phyloP scores from a whole-genome alignment of 2,329 filamentous ascomycete genomes.

The Fusarium floridanum region DNA sequence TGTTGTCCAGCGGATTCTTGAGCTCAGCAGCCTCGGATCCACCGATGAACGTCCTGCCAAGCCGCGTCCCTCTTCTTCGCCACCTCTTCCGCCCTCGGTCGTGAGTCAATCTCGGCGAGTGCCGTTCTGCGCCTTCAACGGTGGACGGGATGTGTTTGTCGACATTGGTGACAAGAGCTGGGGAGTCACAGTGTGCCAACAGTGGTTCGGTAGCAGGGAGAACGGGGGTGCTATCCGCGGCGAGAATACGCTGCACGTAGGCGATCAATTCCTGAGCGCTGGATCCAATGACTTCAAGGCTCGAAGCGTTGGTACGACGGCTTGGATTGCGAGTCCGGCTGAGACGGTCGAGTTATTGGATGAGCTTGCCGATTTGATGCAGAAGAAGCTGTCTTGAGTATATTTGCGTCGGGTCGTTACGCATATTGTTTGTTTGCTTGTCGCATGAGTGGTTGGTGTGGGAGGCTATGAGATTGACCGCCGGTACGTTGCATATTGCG shows the following conservation, averaged over 20 bases:
- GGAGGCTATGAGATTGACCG: background rate
- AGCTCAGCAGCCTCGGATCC: conserved; percentile 74
- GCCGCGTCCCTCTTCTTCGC: conserved; percentile 35
- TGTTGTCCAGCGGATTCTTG: conserved; percentile 91
- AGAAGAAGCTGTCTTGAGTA: conserved; percentile 49
- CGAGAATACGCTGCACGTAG: conserved; percentile 89
- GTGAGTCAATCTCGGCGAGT: conserved; percentile 57
- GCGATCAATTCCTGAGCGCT: conserved; percentile 95
- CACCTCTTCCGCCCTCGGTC: conserved; percentile 26
- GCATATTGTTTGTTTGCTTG: background rate
- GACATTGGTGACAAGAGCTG: conserved; percentile 98
- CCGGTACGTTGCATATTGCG: background rate
- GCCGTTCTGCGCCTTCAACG: conserved; percentile 98
- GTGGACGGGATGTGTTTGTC: conserved; percentile 96
- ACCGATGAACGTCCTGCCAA: conserved; percentile 46
- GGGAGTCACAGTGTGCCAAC: conserved; percentile 93
- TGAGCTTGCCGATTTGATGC: conserved; percentile 75
- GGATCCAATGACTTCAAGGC: conserved; percentile 98
- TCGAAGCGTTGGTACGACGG: conserved; percentile 89
- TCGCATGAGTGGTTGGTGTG: background rate
- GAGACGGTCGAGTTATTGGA: conserved; percentile 93
- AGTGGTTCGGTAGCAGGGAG: conserved; percentile 77
- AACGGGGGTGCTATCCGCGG: conserved; percentile 67
- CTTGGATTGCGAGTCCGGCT: conserved; percentile 93
- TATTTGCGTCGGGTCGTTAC: background rate